These are phyloP conservation scores for Populus pruinosa DNA, from an alignment of 345 rosid genomes.

Conservation along the genomic window DNA sequence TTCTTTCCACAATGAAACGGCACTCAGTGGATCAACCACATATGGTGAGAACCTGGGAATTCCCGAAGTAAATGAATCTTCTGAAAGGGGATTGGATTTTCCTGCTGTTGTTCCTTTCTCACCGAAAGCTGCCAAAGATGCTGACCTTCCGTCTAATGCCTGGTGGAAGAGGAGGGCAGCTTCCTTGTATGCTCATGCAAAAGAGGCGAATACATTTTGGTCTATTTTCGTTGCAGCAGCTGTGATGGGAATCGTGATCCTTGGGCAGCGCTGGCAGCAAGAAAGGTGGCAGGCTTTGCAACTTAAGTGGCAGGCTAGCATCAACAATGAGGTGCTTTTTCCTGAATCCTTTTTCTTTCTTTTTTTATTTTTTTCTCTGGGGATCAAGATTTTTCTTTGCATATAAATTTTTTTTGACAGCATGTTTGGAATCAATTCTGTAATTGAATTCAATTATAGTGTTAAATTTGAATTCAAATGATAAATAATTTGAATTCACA, in stretches of 20 bases:
- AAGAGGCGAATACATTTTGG: conserved; percentile 88
- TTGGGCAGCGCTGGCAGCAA: conserved; percentile 95
- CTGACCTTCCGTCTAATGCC: conserved; percentile 66
- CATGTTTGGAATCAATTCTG: too few species aligned
- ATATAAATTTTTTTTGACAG: neutral
- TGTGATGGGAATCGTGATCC: conserved; percentile 84
- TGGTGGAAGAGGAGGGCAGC: conserved; percentile 96
- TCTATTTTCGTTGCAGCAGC: conserved; percentile 91
- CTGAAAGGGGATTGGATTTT: conserved; percentile 28
- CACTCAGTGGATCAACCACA: conserved; percentile 40
- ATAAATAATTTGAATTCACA: too few species aligned
- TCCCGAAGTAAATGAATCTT: conserved; percentile 37
- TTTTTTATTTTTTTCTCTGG: neutral
- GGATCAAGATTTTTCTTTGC: neutral
- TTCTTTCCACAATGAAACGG: conserved; percentile 51
- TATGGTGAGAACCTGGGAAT: conserved; percentile 33
- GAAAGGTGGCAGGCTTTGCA: conserved; percentile 91
- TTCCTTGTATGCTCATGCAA: conserved; percentile 65
- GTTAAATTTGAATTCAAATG: too few species aligned
- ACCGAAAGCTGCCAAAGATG: conserved; percentile 40
- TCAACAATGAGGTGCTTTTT: conserved; percentile 59
- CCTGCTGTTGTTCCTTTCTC: conserved; percentile 36
- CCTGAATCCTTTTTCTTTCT: neutral
- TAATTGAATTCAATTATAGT: too few species aligned
- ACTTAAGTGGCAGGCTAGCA: conserved; percentile 67